Percentiles rank a stretch among this genome's conserved stretches.
These are phyloP conservation scores for Macadamia tetraphylla DNA, from an alignment of 164 flowering plant species.

Conservation along the genomic window DNA sequence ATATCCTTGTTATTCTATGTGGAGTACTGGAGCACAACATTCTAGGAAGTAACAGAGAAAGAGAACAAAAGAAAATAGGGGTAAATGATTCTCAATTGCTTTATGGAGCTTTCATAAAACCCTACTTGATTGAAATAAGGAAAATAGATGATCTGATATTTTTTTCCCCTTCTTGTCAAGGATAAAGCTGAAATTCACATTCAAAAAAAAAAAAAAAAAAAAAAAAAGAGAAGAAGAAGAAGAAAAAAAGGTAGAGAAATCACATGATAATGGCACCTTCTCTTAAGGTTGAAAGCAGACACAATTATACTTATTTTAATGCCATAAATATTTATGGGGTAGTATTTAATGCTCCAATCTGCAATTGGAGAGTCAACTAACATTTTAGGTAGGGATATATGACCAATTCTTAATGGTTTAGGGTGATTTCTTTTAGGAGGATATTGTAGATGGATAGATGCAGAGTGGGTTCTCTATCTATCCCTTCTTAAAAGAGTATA, in stretches of 20 bases:
- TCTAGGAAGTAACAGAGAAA: background rate
- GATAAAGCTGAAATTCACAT: no score
- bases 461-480: background rate
- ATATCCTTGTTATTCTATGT: background rate
- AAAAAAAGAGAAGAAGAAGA: background rate
- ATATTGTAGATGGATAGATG: background rate
- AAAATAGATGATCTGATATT: conserved; percentile 10
- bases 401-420: conserved; percentile 8
- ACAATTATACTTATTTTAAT: background rate
- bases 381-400: conserved; percentile 7
- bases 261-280: conserved; percentile 14
- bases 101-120: conserved; percentile 11
- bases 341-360: background rate
- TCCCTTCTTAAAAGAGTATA: background rate
- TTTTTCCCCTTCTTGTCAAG: conserved; percentile 3
- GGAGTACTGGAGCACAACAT: background rate
- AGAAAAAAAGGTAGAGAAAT: background rate
- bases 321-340: no score
- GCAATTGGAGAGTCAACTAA: background rate
- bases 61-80: conserved; percentile 1
- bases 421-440: background rate
- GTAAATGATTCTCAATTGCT: conserved; percentile 15
- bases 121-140: conserved; percentile 8
- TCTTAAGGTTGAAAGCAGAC: background rate
- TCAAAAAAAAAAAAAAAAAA: background rate